Base-by-base conservation (phyloP, 2,329 filamentous ascomycete species). In the Penicillium vulpinum region DNA sequence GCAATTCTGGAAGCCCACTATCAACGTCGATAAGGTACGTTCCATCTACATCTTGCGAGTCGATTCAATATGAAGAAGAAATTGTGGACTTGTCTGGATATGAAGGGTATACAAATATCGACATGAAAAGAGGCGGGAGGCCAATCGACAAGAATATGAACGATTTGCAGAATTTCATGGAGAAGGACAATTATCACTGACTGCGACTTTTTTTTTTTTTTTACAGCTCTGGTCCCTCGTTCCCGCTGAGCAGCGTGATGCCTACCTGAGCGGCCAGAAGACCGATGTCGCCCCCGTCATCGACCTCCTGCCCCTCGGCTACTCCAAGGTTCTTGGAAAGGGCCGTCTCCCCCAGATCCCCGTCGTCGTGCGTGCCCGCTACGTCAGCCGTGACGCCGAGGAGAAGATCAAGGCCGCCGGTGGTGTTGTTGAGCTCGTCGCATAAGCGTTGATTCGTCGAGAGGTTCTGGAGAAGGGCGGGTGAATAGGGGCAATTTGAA, bases 261-360 rank as follows among this genome's bases (percentile, higher is more conserved):
- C 91, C 80, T 97, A 97, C 86, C 79, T 97, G 74, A 80, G 81
- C 68, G 79, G 81, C 74, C 87, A 89, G 79, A 91, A 91, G 82
- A 88, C 87, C 78, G 91, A 96, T 80, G 96, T 90, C 78, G 92
- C 93, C 65, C 94, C 94, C 77, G 94, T 99, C 76, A 88, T 99
- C 84, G 93, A 99, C 84, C 91, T 99, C 79, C 89, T 97, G 66
- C 85, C 92, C 73, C 89, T 96, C 80, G 94, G 95, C 72, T 99
- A 97, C 88, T 90, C 92, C 77, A 99, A 99, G 85, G 88, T 99
- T 70, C 90, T 99, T 77, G 95, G 94, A 79, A 99, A 99, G 88
- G 94, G 94, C 81, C 88, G 93, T 76, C 84, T 97, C 74, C 93
- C 94, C 75, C 84, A 93, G 76, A 86, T 97, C 74, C 94, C 94